Evolutionary conservation across 139 green algal genomes (phyloP), one percentile per base, ranked within the genome.

Genomic region (Coccomyxa sp.): DNA sequence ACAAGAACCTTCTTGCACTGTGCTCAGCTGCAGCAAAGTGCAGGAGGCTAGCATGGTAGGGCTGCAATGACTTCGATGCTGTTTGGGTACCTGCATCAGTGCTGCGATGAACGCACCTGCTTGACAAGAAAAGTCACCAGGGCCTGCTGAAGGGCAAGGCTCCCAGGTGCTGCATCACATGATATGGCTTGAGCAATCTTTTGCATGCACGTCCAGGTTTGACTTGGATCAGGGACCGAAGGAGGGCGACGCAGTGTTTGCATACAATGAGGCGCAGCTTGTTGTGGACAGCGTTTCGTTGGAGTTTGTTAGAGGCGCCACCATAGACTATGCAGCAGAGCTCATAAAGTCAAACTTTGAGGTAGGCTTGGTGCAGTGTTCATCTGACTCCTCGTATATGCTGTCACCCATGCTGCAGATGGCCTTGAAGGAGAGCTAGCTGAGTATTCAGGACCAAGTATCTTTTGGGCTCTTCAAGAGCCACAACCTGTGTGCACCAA

Each of bases 231-330:
- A 22, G 33, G 64, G 64, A 18, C 29, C 64, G 24, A 34, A 10
- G 2, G 70, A 44, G 33, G 34, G 44, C 29, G 70, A 58, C 55
- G 75, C 54, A 31, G 38, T 78, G 29, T 82, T 91, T 34, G 70
- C 78, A 5, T 38, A 82, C 10, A 79, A 84, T 16, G 84, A 78
- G 7, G 84, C 81, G 37, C 73, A 73, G 73, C 39, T 93, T 38
- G 80, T 92, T n/a, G 81, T 87, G 22, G 89, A 93, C 78, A 70
- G 76, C 37, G 77, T 93, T 2, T 93, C 89, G 8, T 82, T 84
- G n/a, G 71, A 82, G 73, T 88, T 91, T 50, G 68, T 93, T 29
- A 81, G 82, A 36, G 89, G 89, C 29, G 73, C 84, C n/a, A 91
- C 81, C n/a, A 74, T 93, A 4, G 89, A 93, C 79, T 92, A 82